Evolutionary conservation across 2,329 filamentous ascomycete genomes (phyloP).

Genomic region (Proliferodiscus dingleyae): DNA sequence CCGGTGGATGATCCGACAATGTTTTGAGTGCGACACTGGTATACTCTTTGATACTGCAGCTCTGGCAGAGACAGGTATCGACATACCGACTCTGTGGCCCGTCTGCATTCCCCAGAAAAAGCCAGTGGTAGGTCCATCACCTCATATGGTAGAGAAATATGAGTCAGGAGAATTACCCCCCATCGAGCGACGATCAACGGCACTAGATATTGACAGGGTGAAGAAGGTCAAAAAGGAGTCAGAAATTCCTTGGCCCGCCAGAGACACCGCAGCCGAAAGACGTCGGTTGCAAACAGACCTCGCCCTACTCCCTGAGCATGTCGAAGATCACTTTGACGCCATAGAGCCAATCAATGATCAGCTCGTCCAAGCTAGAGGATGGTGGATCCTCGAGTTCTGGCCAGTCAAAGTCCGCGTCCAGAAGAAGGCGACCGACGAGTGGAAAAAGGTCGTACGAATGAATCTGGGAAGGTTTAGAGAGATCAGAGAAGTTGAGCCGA

Average conservation of each 20-base stretch:
- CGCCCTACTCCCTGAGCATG: conserved; percentile 34
- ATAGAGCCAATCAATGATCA: conserved; percentile 38
- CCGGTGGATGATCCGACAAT: conserved; percentile 44
- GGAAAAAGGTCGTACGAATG: conserved; percentile 35
- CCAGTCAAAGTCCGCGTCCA: conserved; percentile 37
- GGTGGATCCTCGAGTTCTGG: conserved; percentile 42
- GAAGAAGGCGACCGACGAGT: conserved; percentile 29
- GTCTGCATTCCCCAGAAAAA: conserved; percentile 30
- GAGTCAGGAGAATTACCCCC: conserved; percentile 31
- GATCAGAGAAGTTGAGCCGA: conserved; percentile 34
- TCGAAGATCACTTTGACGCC: conserved; percentile 40
- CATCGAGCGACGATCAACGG: conserved; percentile 29
- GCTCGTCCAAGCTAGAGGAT: conserved; percentile 33
- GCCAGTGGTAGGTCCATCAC: conserved; percentile 34
- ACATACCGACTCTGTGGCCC: conserved; percentile 39
- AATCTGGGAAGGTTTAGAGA: conserved; percentile 37
- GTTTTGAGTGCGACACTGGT: conserved; percentile 42
- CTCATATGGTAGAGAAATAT: conserved; percentile 34
- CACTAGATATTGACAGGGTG: conserved; percentile 24
- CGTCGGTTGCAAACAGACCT: conserved; percentile 6
- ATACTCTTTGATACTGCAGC: conserved; percentile 38
- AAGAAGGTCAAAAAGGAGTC: conserved; percentile 19
- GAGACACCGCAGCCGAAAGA: conserved; percentile 2
- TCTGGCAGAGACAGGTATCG: conserved; percentile 38
- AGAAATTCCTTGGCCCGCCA: not conserved